Percentiles rank a stretch among this genome's conserved stretches.
These are phyloP conservation scores for Beauveria caledonica DNA, from an alignment of 2,329 filamentous ascomycete species.

Conservation along the genomic window DNA sequence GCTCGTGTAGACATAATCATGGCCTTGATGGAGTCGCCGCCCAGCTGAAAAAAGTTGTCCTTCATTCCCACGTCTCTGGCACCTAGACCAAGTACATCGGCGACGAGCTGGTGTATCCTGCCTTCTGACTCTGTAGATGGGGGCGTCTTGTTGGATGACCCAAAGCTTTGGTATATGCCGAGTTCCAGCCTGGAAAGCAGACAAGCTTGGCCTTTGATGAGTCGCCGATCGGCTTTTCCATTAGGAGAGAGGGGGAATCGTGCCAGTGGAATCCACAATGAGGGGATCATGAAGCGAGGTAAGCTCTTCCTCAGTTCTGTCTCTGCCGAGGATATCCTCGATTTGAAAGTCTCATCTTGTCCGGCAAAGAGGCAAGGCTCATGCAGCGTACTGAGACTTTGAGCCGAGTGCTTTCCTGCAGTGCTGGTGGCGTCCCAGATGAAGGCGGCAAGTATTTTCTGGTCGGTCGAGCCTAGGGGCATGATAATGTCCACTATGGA, in stretches of 20 bases:
- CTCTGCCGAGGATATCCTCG: not conserved
- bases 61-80: constrained; percentile 23
- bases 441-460: constrained; percentile 28
- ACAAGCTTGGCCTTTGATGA: not conserved
- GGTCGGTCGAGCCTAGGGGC: not conserved
- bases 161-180: not conserved
- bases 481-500: constrained; percentile 32
- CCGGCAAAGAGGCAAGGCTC: not conserved
- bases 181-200: not conserved
- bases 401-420: not conserved
- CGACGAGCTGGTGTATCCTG: constrained; percentile 1
- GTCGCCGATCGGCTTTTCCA: not conserved
- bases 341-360: not conserved
- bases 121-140: not conserved
- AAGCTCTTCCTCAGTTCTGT: not conserved
- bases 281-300: constrained; percentile 1
- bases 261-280: not conserved
- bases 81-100: not conserved
- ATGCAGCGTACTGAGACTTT: not conserved
- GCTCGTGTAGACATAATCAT: constrained; percentile 21
- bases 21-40: constrained; percentile 36
- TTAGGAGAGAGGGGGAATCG: not conserved
- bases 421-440: not conserved
- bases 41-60: constrained; percentile 37
- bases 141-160: not conserved